Evolutionary conservation across 495 filamentous ascomycete genomes (phyloP), one percentile per base, ranked within the genome.

Genomic region (Eremomyces bilateralis): DNA sequence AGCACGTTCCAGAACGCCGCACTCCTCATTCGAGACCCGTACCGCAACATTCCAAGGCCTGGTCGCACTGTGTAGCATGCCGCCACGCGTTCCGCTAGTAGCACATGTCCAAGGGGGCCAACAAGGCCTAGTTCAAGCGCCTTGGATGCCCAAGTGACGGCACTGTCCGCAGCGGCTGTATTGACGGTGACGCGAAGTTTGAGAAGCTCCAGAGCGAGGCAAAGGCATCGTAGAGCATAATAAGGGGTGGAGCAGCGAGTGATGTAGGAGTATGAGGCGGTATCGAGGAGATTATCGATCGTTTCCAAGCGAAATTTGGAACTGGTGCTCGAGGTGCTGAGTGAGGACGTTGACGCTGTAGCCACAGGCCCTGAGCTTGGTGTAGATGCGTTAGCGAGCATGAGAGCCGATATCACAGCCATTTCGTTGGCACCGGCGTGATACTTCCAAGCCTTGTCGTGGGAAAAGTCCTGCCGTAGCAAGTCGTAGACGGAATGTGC

Each of bases 381-480:
- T 28, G 24, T 28, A 28, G 24, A 13, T 28, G 24, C 13, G 15
- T 18, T 6, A 6, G 30, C 10, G 8, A 20, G 16, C 17, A 97
- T 57, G 21, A 97, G 67, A 21, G 75, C 67, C 40, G 73, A 77
- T 2, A 94, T 62, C 10, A 80, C 88, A 3, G 73, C 68, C 83
- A 95, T 93, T 57, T 97, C 88, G 51, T 83, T 76, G 11, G 79
- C 76, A 0, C 77, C 82, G 0, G 90, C 88, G 49, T 94, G 81
- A 43, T 94, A 82, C 44, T 64, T 76, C 88, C 90, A 95, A 1
- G 88, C 88, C 53, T 94, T 93, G 51, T 95, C 85, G 48, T 84
- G 85, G 38, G 69, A 72, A 47, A 81, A 95, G 47, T 97, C 88
- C 4, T 72, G 63, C 21, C 80, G 67, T 2, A 97, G 61, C 12